phyloP scores from a whole-genome alignment of 2,329 filamentous ascomycete genomes.

The Talaromyces sp. region DNA sequence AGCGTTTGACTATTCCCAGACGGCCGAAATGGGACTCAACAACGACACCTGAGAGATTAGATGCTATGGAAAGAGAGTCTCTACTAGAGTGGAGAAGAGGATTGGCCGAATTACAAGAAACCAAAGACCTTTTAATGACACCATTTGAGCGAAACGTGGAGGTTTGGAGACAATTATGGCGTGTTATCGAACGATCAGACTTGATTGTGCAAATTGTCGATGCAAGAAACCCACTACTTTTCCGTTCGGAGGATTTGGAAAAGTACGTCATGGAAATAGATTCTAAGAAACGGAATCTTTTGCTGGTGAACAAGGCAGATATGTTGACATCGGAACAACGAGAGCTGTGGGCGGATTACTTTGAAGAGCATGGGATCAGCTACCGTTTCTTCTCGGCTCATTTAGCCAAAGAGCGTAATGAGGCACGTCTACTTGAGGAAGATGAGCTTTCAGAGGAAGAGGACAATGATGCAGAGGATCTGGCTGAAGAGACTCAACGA shows the following conservation, averaged over 20 bases:
- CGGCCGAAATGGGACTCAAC: constrained; percentile 81
- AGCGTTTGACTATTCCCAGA: constrained; percentile 78
- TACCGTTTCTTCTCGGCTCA: constrained; percentile 97
- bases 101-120: constrained; percentile 87
- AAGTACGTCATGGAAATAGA: constrained; percentile 91
- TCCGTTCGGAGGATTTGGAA: constrained; percentile 90
- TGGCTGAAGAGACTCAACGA: constrained; percentile 42
- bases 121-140: constrained; percentile 91
- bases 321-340: constrained; percentile 93
- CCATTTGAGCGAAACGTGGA: constrained; percentile 96
- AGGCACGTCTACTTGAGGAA: constrained; percentile 57
- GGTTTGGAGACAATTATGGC: constrained; percentile 96
- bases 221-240: constrained; percentile 87
- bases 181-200: constrained; percentile 95
- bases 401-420: constrained; percentile 82
- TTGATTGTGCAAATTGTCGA: constrained; percentile 97
- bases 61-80: constrained; percentile 69
- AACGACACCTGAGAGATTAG: constrained; percentile 79
- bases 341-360: constrained; percentile 77
- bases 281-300: constrained; percentile 76
- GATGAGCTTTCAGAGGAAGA: constrained; percentile 30
- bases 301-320: constrained; percentile 97
- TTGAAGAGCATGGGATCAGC: constrained; percentile 71
- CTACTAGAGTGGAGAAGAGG: constrained; percentile 86
- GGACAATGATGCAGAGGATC: constrained; percentile 43